Base-by-base conservation (phyloP, 139 green algal genomes). In the Chlorella ohadii region DNA sequence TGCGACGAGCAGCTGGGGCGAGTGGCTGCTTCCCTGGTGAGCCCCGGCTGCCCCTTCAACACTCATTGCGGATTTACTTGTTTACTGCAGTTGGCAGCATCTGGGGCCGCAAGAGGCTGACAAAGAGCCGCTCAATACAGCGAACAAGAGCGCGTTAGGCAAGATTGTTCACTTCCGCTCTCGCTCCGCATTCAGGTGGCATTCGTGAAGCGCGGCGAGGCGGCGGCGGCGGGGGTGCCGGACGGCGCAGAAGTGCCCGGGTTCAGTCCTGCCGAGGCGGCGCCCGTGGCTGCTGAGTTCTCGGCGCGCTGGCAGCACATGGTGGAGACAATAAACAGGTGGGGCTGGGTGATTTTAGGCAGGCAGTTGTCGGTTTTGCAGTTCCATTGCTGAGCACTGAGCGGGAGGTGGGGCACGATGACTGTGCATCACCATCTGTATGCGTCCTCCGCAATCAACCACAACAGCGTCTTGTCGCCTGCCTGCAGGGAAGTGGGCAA, bases 1-100 rank as follows among this genome's bases (percentile, higher is more conserved):
- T 93, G 97, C 87, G 96, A 98, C 71, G 94, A 98, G 78, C 87
- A 94, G 84, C 91, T 99, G 72, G 66, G 47, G 17, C 76, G 81
- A 25, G 47, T 71, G 47, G 75, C 61, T 7, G 82, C 86, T 13
- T 27, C 74, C 23, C 71, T 90, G 74, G 73, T 86, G 81, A 28
- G 81, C 5, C 0, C 25, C 73, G 4, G 64, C n/a, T 41, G 64
- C 64, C n/a, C 9, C 61, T 71, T n/a, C n/a, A n/a, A n/a, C n/a
- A n/a, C n/a, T n/a, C n/a, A n/a, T n/a, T n/a, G n/a, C n/a, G n/a
- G n/a, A n/a, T n/a, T n/a, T n/a, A n/a, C n/a, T n/a, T n/a, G n/a
- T n/a, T n/a, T n/a, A n/a, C n/a, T n/a, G n/a, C n/a, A n/a, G n/a
- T n/a, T n/a, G n/a, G n/a, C n/a, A n/a, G n/a, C n/a, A n/a, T n/a